These are phyloP conservation scores for Fusarium illudens DNA, from an alignment of 2,329 filamentous ascomycete species.

Conservation along the genomic window DNA sequence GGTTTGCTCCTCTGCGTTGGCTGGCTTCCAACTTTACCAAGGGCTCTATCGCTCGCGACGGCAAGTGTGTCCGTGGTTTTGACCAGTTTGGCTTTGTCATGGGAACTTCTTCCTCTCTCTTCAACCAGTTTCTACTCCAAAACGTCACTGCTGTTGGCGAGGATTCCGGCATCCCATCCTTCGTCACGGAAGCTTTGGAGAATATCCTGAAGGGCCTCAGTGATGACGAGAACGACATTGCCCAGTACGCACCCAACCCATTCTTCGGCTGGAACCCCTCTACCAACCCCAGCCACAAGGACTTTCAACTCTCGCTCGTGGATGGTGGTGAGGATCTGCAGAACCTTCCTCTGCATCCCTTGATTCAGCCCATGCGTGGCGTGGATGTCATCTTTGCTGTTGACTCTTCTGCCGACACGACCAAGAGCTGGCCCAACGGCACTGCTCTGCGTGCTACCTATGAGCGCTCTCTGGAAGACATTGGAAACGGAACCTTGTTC, in stretches of 20 bases:
- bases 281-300: constrained; percentile 52
- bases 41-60: constrained; percentile 55
- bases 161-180: constrained; percentile 50
- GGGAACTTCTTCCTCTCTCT: constrained; percentile 80
- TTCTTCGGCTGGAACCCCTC: constrained; percentile 56
- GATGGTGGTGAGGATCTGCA: constrained; percentile 82
- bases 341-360: constrained; percentile 79
- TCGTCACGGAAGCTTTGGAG: constrained; percentile 53
- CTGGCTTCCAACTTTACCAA: constrained; percentile 64
- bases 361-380: constrained; percentile 54
- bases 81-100: constrained; percentile 82
- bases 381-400: constrained; percentile 70
- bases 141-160: constrained; percentile 53
- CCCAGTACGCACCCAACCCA: constrained; percentile 71
- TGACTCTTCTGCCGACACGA: constrained; percentile 70
- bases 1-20: constrained; percentile 66
- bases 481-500: constrained; percentile 63
- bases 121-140: constrained; percentile 71
- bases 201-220: constrained; percentile 64
- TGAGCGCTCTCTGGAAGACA: constrained; percentile 54
- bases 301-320: constrained; percentile 70
- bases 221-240: constrained; percentile 73
- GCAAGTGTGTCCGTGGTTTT: constrained; percentile 66
- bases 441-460: constrained; percentile 65
- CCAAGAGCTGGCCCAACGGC: constrained; percentile 66